These are phyloP conservation scores for Malbranchea zuffiana DNA, from an alignment of 2,329 filamentous ascomycete species.

Conservation along the genomic window DNA sequence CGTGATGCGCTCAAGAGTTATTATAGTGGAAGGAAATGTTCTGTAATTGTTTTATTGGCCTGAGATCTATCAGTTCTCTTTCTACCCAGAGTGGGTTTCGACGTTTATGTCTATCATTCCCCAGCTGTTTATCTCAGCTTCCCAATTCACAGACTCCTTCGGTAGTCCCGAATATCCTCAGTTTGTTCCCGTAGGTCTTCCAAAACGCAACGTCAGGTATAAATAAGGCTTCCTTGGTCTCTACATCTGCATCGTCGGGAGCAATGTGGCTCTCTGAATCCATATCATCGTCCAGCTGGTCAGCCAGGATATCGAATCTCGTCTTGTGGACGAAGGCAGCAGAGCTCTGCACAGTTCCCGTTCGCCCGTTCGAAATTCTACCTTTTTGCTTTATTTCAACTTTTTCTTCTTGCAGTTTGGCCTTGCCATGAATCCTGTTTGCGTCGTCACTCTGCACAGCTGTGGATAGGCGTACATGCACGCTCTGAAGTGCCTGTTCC, in stretches of 20 bases:
- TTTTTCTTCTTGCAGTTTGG: background rate
- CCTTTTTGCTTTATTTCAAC: too few relatives aligned
- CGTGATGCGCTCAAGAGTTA: too few relatives aligned
- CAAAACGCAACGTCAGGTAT: slow-evolving; percentile 48
- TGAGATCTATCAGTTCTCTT: too few relatives aligned
- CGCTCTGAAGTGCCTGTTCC: background rate
- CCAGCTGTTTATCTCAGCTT: too few relatives aligned
- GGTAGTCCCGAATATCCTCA: slow-evolving; percentile 50
- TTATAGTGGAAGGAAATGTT: too few relatives aligned
- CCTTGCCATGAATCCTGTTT: background rate
- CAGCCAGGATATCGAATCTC: slow-evolving; percentile 22
- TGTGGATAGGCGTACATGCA: background rate
- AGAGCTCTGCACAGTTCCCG: slow-evolving; percentile 13
- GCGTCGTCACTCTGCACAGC: background rate
- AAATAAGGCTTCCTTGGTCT: slow-evolving; percentile 27
- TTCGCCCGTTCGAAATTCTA: too few relatives aligned
- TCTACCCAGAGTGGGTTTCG: too few relatives aligned
- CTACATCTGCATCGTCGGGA: background rate
- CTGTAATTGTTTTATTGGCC: slow-evolving; percentile 1
- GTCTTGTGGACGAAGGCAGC: slow-evolving; percentile 22
- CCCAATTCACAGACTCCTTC: slow-evolving; percentile 38
- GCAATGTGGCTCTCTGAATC: background rate
- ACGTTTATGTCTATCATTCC: too few relatives aligned
- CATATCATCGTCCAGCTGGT: slow-evolving; percentile 15
- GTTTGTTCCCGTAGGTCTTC: slow-evolving; percentile 47